These are phyloP conservation scores for Dendrobium officinale DNA, from an alignment of 106 monocot species.

Conservation along the genomic window DNA sequence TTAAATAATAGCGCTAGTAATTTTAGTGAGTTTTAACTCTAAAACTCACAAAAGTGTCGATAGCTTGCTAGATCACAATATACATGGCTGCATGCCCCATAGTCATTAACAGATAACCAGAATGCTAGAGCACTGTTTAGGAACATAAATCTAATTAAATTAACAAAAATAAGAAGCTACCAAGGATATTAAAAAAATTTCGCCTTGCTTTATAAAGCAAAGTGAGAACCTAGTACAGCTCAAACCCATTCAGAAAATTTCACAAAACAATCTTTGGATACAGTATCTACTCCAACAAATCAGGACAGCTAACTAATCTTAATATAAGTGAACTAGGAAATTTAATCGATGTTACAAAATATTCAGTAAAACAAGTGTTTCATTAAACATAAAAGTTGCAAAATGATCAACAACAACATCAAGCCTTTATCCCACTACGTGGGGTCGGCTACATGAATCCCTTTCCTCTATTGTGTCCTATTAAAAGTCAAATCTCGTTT, in stretches of 20 bases:
- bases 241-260: background rate
- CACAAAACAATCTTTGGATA: background rate
- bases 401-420: background rate
- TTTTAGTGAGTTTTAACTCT: too few species aligned
- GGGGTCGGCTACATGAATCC: too few species aligned
- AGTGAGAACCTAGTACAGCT: background rate
- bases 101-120: background rate
- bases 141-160: background rate
- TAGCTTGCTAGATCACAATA: too few species aligned
- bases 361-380: background rate
- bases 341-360: background rate
- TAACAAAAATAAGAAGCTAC: background rate
- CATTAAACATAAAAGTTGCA: background rate
- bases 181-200: background rate
- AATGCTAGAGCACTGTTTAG: background rate
- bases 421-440: too few species aligned
- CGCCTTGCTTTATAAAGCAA: background rate
- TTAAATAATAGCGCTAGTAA: too few species aligned
- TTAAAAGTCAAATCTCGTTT: too few species aligned
- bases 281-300: background rate
- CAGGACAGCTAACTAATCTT: background rate
- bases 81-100: background rate
- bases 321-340: background rate
- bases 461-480: too few species aligned
- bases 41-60: too few species aligned